Evolutionary conservation across 129 eudicot genomes (phyloP).

Genomic region (Flaveria ramosissima): DNA sequence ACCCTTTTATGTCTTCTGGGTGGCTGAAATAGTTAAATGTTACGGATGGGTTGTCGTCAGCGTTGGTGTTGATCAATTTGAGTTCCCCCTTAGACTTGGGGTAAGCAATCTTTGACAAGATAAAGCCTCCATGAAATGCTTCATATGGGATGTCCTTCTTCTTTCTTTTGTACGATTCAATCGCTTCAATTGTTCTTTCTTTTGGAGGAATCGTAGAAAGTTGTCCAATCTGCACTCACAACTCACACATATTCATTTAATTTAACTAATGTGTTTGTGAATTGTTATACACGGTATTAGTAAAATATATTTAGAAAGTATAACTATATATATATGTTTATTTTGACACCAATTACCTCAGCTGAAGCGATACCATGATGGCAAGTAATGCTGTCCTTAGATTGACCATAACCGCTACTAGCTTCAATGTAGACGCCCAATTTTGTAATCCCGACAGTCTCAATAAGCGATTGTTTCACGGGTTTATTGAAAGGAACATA

Average conservation of each 20-base stretch:
- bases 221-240: slow-evolving; percentile 72
- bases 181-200: slow-evolving; percentile 62
- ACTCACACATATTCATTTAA: not conserved
- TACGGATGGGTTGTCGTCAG: slow-evolving; percentile 69
- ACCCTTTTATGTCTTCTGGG: slow-evolving; percentile 52
- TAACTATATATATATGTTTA: too few species aligned
- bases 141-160: slow-evolving; percentile 65
- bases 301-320: too few species aligned
- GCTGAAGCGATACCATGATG: slow-evolving; percentile 75
- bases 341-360: slow-evolving; percentile 44
- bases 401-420: slow-evolving; percentile 79
- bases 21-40: slow-evolving; percentile 88
- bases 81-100: slow-evolving; percentile 80
- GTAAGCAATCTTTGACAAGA: slow-evolving; percentile 69
- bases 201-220: slow-evolving; percentile 84
- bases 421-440: slow-evolving; percentile 78
- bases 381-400: slow-evolving; percentile 54
- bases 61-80: slow-evolving; percentile 57
- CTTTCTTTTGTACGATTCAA: slow-evolving; percentile 46
- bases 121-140: slow-evolving; percentile 81
- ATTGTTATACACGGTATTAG: too few species aligned
- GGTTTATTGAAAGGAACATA: slow-evolving; percentile 65
- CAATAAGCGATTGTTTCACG: slow-evolving; percentile 65
- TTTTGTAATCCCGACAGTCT: slow-evolving; percentile 82
- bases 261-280: too few species aligned